phyloP scores from a whole-genome alignment of 257 asterid species.

The Ocimum tenuiflorum region DNA sequence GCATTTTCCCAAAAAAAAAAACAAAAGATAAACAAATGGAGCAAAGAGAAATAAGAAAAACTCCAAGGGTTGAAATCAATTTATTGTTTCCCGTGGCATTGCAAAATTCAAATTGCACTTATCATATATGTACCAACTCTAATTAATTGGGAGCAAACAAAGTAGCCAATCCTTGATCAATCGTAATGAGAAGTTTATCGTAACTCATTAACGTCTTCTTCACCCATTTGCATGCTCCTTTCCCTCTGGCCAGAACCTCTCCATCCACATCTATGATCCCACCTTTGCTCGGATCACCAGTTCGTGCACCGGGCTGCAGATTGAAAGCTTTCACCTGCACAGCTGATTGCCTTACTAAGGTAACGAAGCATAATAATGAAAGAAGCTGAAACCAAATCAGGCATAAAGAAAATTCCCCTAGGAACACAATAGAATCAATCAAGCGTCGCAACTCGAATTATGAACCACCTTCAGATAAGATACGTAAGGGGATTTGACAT shows the following conservation, averaged over 20 bases:
- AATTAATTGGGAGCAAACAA: constrained; percentile 57
- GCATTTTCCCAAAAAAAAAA: no score
- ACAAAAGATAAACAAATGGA: no score
- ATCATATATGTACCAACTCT: no score
- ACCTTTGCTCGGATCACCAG: constrained; percentile 34
- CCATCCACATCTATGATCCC: constrained; percentile 55
- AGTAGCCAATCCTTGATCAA: constrained; percentile 90
- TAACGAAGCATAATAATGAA: no score
- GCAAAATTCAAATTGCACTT: no score
- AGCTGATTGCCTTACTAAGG: neutral
- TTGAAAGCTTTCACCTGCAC: constrained; percentile 72
- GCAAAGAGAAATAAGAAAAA: no score
- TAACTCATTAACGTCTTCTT: constrained; percentile 66
- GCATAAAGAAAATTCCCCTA: no score
- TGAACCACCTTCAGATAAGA: constrained; percentile 66
- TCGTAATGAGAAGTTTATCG: constrained; percentile 46
- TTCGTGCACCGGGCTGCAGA: constrained; percentile 68
- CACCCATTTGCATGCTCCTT: constrained; percentile 59
- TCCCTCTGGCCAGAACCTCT: constrained; percentile 73
- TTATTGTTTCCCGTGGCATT: no score
- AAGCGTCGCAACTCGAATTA: neutral
- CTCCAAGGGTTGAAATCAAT: no score
- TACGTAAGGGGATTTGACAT: constrained; percentile 68
- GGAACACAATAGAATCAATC: no score
- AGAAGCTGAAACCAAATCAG: neutral